phyloP scores from a whole-genome alignment of 768 basidiomycete species.

The Lentinula detonsa region DNA sequence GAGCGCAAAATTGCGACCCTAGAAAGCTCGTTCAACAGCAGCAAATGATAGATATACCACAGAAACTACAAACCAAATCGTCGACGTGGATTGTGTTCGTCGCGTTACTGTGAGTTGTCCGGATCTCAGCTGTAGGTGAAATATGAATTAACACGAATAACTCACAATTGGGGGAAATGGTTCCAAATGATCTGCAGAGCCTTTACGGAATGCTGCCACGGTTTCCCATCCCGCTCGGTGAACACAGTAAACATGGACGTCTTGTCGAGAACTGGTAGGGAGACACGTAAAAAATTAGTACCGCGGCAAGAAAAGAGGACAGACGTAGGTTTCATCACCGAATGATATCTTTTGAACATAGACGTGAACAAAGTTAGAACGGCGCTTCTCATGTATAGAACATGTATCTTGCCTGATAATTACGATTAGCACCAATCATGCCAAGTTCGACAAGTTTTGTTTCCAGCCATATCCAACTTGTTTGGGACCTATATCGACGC shows the following conservation, averaged over 20 bases:
- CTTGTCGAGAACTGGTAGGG: conserved; percentile 66
- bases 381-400: not conserved
- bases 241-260: conserved; percentile 88
- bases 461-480: conserved; percentile 87
- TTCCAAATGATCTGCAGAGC: conserved; percentile 85
- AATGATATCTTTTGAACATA: not conserved
- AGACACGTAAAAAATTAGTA: not conserved
- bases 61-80: conserved; percentile 50
- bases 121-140: not conserved
- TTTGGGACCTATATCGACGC: conserved; percentile 58
- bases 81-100: conserved; percentile 85
- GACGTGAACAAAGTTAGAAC: not conserved
- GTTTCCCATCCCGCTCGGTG: conserved; percentile 61
- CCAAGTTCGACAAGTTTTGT: conserved; percentile 82
- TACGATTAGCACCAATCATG: conserved; percentile 66
- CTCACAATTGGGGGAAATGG: conserved; percentile 75
- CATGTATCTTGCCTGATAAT: conserved; percentile 54
- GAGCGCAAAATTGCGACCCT: conserved; percentile 83
- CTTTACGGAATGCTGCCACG: conserved; percentile 79
- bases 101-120: conserved; percentile 36
- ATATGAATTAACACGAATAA: not conserved
- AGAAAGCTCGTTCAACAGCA: not conserved
- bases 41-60: not conserved
- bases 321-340: conserved; percentile 2
- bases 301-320: not conserved